Base-by-base conservation (phyloP, 2,329 filamentous ascomycete species). In the Talaromyces atroroseus region DNA sequence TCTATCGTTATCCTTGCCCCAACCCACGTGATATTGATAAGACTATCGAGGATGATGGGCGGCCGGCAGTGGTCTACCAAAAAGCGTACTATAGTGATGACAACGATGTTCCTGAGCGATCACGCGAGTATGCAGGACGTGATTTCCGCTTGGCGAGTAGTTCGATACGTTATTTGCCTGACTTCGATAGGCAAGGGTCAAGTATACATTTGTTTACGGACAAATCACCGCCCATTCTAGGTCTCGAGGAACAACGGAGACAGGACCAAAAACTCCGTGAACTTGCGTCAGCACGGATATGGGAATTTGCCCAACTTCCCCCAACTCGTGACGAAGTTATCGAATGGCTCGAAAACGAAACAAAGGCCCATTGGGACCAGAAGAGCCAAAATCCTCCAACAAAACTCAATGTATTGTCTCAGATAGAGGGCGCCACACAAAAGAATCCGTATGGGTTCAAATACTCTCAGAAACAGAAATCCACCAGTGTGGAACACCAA, bases 401-500 rank as follows among this genome's bases (percentile, higher is more conserved):
- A 5, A 64, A 68, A n/a, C 66, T 51, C 1, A 64, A 73, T 63
- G 56, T 63, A 60, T 70, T 91, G 5, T 96, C 91, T 1, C 92
- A 97, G 67, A 92, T 97, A 54, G 89, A 95, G 51, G 90, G 88
- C 0, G 85, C 91, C 0, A 96, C 92, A 0, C 92, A 92, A 52
- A 88, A 82, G 67, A 89, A 90, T 64, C 86, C 83, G 59, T 80
- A 92, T 67, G 90, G 88, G 0, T 92, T 92, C 76, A 94, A 92
- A 68, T 95, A 89, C 69, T 90, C 88, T 0, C 90, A 92, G 63
- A 89, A 86, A 66, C 80, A 82, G 59, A 83, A 85, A 62, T 86
- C 86, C 1, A 88, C 86, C 0, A 90, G 85, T 62, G 85, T 95
- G 18, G 83, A 90, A 65, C 89, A 92, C 62, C 90, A 95, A 69